These are phyloP conservation scores for Pyrus communis DNA, from an alignment of 306 rosid species.

Conservation along the genomic window DNA sequence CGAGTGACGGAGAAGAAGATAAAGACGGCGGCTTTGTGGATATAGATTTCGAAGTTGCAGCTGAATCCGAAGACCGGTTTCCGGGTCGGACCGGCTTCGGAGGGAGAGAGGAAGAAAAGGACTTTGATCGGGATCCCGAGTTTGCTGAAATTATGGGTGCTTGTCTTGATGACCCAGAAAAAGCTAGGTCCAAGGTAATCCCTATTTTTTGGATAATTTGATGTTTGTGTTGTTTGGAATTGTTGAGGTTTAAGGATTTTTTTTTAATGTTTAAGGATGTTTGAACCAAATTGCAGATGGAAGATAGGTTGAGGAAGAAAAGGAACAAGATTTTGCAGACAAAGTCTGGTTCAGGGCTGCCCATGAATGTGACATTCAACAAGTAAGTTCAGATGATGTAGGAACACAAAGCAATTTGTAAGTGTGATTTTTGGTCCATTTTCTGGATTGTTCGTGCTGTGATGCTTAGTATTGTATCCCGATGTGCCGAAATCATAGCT, in stretches of 20 bases:
- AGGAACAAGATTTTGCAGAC: slow-evolving; percentile 77
- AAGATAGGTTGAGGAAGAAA: slow-evolving; percentile 78
- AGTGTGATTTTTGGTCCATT: not conserved
- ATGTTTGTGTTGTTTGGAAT: not conserved
- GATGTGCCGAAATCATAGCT: too few relatives aligned
- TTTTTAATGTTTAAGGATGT: not conserved
- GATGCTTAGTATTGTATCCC: not conserved
- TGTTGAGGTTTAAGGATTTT: not conserved
- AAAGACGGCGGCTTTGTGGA: slow-evolving; percentile 13
- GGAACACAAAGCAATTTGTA: not conserved
- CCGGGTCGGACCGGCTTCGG: slow-evolving; percentile 27
- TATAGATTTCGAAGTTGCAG: slow-evolving; percentile 7
- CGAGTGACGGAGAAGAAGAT: slow-evolving; percentile 18
- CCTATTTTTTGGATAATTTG: not conserved
- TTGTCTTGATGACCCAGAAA: slow-evolving; percentile 65
- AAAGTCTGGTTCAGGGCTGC: slow-evolving; percentile 69
- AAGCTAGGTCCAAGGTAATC: slow-evolving; percentile 68
- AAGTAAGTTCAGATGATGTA: slow-evolving; percentile 41
- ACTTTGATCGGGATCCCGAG: slow-evolving; percentile 76
- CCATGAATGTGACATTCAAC: slow-evolving; percentile 66
- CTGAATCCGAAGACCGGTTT: slow-evolving; percentile 26
- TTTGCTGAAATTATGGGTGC: slow-evolving; percentile 67
- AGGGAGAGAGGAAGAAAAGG: slow-evolving; percentile 43
- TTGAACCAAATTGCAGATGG: slow-evolving; percentile 52
- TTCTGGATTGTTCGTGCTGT: not conserved